Conservation (phyloP, 73 alveolate genomes). For the Blepharisma japonicum region DNA sequence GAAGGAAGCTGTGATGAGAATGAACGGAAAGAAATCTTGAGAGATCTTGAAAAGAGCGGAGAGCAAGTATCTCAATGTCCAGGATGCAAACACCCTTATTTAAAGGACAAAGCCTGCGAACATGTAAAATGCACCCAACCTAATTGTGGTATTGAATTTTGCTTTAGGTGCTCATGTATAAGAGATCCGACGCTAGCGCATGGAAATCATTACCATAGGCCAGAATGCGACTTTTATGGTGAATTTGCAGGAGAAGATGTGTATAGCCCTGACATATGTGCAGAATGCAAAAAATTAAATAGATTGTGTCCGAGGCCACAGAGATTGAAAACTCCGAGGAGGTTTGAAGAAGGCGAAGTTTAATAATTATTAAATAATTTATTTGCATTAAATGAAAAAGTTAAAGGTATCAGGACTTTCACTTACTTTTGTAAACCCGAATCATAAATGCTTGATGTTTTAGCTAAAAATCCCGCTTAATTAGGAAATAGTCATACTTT, state of each 20-base stretch:
- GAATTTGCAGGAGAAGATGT: constrained; percentile 7
- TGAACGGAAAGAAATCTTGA: neutral
- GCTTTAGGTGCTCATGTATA: constrained; percentile 10
- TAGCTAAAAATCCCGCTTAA: too few relatives aligned
- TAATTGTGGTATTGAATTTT: constrained; percentile 16
- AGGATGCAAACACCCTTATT: neutral
- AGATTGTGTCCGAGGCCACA: constrained; percentile 24
- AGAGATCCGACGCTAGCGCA: constrained; percentile 13
- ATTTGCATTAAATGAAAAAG: too few relatives aligned
- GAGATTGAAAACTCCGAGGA: neutral
- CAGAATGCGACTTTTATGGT: constrained; percentile 7
- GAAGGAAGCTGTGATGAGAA: constrained; percentile 24
- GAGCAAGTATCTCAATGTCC: constrained; percentile 7
- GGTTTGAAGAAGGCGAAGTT: neutral
- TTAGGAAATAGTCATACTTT: too few relatives aligned
- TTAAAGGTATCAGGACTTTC: too few relatives aligned
- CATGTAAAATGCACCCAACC: constrained; percentile 28
- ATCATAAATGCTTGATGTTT: too few relatives aligned
- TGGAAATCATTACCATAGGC: constrained; percentile 29
- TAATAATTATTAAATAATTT: neutral
- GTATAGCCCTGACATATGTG: neutral
- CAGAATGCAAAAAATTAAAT: neutral
- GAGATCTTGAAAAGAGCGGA: neutral
- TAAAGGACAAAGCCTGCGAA: constrained; percentile 20
- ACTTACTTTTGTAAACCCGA: too few relatives aligned